Evolutionary conservation across 495 filamentous ascomycete genomes (phyloP), one percentile per base, ranked within the genome.

Genomic region (Aspergillus baeticus): DNA sequence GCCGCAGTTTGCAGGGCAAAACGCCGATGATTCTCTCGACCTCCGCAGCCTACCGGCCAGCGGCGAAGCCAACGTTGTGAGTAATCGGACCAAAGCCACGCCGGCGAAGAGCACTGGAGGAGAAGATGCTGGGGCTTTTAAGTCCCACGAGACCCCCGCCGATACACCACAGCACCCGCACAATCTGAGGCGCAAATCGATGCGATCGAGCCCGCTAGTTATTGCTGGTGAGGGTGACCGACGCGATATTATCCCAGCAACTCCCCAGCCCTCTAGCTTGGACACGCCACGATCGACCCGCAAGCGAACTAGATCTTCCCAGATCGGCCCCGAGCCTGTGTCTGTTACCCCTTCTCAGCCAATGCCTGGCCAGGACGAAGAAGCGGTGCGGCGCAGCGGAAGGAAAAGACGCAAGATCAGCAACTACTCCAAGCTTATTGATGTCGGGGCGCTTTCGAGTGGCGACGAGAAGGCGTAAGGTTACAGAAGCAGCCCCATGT

Each of bases 321-420:
- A 39, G 6, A 14, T 20, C 7, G 49, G 37, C 22, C 10, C 34
- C 20, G 47, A 53, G 11, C 20, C 37, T 6, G 23, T 37, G 17
- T 11, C 21, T 1, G 15, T 44, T 17, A 46, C 18, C 7, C 22
- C 35, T 15, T 39, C 42, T 1, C 42, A 54, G 20, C 21, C 38
- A 26, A 35, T 34, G 8, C 48, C 49, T 18, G 42, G 36, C 26
- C 51, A 21, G 10, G 33, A 47, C 14, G 18, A 36, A 3, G 15
- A n/a, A 51, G 34, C 20, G 46, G 52, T 10, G 11, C 58, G 63
- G 14, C 58, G 64, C 10, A 66, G 63, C 42, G 41, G 45, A 20
- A 57, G 58, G 33, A 69, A 69, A 45, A 57, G 55, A 42, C 64
- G 67, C 51, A 69, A 69, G 36, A 62, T 65, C 17, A 69, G 67